phyloP scores from a whole-genome alignment of 108 stramenopile genomes.

The Nitzschia inconspicua region DNA sequence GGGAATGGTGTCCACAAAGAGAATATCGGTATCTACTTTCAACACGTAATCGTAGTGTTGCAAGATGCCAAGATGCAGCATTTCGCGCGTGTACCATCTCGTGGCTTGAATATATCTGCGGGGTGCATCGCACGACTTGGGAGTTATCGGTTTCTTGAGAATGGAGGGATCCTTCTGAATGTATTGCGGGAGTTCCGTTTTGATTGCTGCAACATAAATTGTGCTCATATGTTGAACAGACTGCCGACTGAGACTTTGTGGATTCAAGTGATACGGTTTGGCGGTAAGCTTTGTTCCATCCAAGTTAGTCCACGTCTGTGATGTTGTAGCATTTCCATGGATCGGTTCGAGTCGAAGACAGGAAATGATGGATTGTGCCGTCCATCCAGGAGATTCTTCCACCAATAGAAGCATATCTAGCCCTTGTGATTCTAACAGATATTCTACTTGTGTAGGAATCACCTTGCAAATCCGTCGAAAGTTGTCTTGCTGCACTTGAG shows the following conservation, averaged over 20 bases:
- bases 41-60: conserved; percentile 18
- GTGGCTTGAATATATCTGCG: conserved; percentile 6
- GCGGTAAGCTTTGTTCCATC: neutral
- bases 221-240: neutral
- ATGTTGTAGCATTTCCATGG: too few species aligned
- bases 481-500: too few species aligned
- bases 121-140: neutral
- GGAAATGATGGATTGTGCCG: too few species aligned
- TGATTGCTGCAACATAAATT: neutral
- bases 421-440: too few species aligned
- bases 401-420: too few species aligned
- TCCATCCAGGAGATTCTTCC: too few species aligned
- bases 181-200: neutral
- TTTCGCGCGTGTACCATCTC: conserved; percentile 7
- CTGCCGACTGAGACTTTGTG: too few species aligned
- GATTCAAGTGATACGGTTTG: neutral
- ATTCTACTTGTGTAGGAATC: too few species aligned
- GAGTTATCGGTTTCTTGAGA: neutral
- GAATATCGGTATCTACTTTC: conserved; percentile 12
- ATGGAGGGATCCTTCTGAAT: neutral
- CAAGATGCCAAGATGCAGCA: conserved; percentile 9
- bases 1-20: neutral
- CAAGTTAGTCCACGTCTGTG: conserved; percentile 7
- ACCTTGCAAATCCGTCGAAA: too few species aligned
- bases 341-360: too few species aligned